Evolutionary conservation across 441 rosid genomes (phyloP).

Genomic region (Arabidopsis lyrata): DNA sequence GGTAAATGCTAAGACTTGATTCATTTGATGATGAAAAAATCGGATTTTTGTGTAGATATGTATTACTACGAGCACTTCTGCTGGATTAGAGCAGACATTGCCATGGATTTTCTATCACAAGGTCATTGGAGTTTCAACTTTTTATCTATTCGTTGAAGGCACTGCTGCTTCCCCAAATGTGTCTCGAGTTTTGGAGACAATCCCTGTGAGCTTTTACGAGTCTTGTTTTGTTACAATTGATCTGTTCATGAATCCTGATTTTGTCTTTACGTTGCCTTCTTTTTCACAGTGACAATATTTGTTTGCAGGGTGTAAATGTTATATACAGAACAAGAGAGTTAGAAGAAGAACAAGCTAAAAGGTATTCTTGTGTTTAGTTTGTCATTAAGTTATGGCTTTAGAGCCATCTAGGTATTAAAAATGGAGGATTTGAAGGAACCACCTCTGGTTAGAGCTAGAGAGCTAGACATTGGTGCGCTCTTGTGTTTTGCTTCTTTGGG

Average conservation of each 20-base stretch:
- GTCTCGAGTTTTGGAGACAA: slow-evolving; percentile 68
- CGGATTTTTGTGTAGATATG: slow-evolving; percentile 59
- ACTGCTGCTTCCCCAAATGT: slow-evolving; percentile 76
- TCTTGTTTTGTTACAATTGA: neutral
- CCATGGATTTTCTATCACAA: slow-evolving; percentile 93
- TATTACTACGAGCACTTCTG: slow-evolving; percentile 86
- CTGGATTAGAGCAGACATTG: slow-evolving; percentile 81
- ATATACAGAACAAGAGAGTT: slow-evolving; percentile 78
- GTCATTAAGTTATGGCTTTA: slow-evolving; percentile 13
- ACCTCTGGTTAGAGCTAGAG: neutral
- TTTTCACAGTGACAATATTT: neutral
- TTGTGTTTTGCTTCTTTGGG: slow-evolving; percentile 39
- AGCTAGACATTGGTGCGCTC: neutral
- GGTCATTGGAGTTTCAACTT: slow-evolving; percentile 80
- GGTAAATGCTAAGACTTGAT: neutral
- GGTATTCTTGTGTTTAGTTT: slow-evolving; percentile 48
- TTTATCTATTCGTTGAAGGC: slow-evolving; percentile 89
- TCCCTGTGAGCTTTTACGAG: slow-evolving; percentile 52
- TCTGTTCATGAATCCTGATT: neutral
- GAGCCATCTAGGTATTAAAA: neutral
- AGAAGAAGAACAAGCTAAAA: slow-evolving; percentile 83
- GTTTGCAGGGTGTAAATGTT: slow-evolving; percentile 77
- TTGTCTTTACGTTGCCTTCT: neutral
- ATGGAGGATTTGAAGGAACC: neutral
- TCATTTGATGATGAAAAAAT: neutral